phyloP scores from a whole-genome alignment of 352 stramenopile species.

The Aphanomyces cochlioides region DNA sequence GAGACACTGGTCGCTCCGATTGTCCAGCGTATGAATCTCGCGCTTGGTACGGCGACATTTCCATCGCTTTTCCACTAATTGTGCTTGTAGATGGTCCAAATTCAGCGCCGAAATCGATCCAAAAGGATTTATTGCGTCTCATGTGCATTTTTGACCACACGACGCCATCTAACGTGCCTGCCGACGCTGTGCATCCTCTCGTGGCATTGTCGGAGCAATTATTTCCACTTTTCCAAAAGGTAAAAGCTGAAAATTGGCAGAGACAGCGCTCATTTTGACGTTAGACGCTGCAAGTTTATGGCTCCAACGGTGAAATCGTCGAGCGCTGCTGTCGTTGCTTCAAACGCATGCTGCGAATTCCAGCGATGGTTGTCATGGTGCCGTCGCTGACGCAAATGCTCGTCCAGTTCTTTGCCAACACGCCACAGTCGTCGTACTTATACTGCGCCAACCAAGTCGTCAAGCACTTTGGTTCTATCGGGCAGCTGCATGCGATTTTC shows the following conservation, averaged over 20 bases:
- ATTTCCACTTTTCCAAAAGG: constrained; percentile 77
- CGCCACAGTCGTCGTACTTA: constrained; percentile 83
- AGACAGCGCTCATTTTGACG: not conserved
- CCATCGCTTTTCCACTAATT: constrained; percentile 16
- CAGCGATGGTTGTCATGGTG: constrained; percentile 59
- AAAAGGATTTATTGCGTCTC: constrained; percentile 70
- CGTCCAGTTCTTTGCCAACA: constrained; percentile 61
- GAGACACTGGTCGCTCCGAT: constrained; percentile 69
- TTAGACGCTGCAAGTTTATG: constrained; percentile 55
- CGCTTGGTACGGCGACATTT: constrained; percentile 42
- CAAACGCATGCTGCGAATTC: constrained; percentile 80
- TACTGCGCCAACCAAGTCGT: constrained; percentile 81
- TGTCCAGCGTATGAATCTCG: constrained; percentile 42
- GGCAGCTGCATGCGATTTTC: constrained; percentile 51
- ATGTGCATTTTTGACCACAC: constrained; percentile 84
- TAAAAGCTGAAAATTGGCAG: constrained; percentile 27
- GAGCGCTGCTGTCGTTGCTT: constrained; percentile 82
- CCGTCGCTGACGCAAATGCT: constrained; percentile 75
- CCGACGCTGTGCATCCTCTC: constrained; percentile 35
- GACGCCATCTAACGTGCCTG: constrained; percentile 2
- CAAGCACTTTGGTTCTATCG: constrained; percentile 47
- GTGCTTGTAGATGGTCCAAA: constrained; percentile 24
- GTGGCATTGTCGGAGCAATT: constrained; percentile 71
- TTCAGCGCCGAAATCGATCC: constrained; percentile 33
- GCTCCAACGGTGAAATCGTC: constrained; percentile 67